These are phyloP conservation scores for Eimeria acervulina DNA, from an alignment of 169 alveolate genomes.

Conservation along the genomic window DNA sequence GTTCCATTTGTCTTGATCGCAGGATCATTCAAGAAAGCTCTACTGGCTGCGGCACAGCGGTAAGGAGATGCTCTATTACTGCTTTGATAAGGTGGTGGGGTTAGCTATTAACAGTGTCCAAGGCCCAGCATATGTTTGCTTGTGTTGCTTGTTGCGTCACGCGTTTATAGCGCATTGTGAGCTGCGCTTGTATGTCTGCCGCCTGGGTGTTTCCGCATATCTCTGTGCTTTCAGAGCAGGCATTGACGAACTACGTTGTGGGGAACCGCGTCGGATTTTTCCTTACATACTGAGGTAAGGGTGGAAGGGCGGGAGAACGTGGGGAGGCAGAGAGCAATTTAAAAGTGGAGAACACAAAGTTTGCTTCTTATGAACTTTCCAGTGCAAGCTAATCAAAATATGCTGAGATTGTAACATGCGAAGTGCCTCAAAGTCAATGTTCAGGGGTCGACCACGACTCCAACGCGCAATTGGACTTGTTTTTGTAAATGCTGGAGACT, in stretches of 20 bases:
- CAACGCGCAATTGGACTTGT: not conserved
- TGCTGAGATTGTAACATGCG: not conserved
- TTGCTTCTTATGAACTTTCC: not conserved
- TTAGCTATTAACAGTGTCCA: not conserved
- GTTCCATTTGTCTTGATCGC: not conserved
- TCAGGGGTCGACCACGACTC: not conserved
- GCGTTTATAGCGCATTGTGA: not conserved
- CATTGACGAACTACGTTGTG: slow-evolving; percentile 86
- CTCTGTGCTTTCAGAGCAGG: slow-evolving; percentile 84
- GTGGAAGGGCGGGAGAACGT: not conserved
- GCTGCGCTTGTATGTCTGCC: not conserved
- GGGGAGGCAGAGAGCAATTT: not conserved
- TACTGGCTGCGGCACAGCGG: slow-evolving; percentile 89
- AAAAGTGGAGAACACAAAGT: not conserved
- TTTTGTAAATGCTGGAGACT: not conserved
- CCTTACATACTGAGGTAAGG: slow-evolving; percentile 87
- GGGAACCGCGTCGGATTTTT: slow-evolving; percentile 86
- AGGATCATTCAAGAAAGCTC: slow-evolving; percentile 88
- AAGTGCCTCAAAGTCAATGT: not conserved
- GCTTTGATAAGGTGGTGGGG: not conserved
- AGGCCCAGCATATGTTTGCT: not conserved
- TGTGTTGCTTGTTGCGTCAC: not conserved
- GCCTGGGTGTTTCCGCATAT: not conserved
- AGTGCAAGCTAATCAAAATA: not conserved
- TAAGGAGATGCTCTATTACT: slow-evolving; percentile 4